Percentiles rank a stretch among this genome's conserved stretches.
These are phyloP conservation scores for Volutella citrinella DNA, from an alignment of 2,329 filamentous ascomycete species.

Conservation along the genomic window DNA sequence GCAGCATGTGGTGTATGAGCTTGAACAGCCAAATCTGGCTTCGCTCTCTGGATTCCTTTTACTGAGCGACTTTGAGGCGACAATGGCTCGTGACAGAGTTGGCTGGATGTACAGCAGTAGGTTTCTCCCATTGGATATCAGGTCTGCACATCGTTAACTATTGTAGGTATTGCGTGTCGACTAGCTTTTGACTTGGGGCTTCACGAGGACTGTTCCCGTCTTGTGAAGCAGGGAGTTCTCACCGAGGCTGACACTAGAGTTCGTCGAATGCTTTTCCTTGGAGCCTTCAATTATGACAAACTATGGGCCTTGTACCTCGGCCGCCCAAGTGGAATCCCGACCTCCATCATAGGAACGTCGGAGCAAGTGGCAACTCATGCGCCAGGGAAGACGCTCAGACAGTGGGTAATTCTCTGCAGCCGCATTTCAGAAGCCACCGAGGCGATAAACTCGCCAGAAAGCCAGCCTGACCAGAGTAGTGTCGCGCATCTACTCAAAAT, in stretches of 20 bases:
- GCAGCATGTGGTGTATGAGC: neutral
- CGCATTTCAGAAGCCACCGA: conserved; percentile 3
- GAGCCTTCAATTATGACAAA: conserved; percentile 1
- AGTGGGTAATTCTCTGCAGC: conserved; percentile 2
- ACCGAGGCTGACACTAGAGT: neutral
- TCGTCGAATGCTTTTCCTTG: conserved; percentile 1
- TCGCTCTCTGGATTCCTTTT: conserved; percentile 2
- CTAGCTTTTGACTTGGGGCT: conserved; percentile 4
- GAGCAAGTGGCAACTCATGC: neutral
- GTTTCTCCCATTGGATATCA: too few species aligned
- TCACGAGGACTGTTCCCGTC: conserved; percentile 2
- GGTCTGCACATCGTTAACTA: neutral
- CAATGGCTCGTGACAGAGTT: conserved; percentile 2
- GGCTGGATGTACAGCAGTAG: conserved; percentile 5
- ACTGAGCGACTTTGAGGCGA: conserved; percentile 5
- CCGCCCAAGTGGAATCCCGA: conserved; percentile 3
- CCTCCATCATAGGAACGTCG: neutral
- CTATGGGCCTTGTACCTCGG: conserved; percentile 6
- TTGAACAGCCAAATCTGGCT: conserved; percentile 4
- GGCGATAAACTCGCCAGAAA: neutral
- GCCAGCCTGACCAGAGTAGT: neutral
- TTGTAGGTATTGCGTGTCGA: conserved; percentile 4
- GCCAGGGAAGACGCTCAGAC: neutral
- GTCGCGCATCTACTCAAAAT: neutral
- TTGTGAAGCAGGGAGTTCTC: conserved; percentile 1